Conservation (phyloP, 768 basidiomycete genomes). For the Phaeotremella skinneri region DNA sequence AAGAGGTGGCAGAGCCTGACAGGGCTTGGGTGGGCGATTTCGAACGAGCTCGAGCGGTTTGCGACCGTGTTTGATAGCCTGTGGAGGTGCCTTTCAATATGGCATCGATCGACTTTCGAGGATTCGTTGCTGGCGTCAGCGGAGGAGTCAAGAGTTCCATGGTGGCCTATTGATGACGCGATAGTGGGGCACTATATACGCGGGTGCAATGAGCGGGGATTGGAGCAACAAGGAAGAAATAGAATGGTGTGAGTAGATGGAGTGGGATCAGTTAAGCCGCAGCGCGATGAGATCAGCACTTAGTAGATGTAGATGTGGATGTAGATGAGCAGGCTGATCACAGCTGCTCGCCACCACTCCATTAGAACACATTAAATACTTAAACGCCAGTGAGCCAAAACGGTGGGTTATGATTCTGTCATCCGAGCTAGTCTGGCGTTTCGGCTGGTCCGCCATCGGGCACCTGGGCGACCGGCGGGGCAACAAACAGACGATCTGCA, state of each 20-base stretch:
- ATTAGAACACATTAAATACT: no score
- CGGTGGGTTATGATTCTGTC: no score
- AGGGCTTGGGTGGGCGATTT: background rate
- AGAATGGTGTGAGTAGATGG: background rate
- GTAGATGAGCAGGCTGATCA: background rate
- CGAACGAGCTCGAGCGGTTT: background rate
- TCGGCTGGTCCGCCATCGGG: no score
- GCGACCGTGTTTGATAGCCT: conserved; percentile 1
- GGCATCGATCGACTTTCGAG: background rate
- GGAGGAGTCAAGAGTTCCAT: conserved; percentile 13
- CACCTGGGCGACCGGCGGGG: no score
- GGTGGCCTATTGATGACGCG: no score
- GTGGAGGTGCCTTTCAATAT: background rate
- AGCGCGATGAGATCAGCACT: background rate
- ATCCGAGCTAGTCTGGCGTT: no score
- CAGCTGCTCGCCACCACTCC: no score
- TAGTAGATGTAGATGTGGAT: background rate
- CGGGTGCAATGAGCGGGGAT: background rate
- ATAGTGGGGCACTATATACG: background rate
- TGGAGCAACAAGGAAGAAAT: background rate
- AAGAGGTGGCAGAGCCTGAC: no score
- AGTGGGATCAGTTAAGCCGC: background rate
- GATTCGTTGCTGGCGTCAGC: conserved; percentile 5
- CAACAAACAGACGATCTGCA: no score
- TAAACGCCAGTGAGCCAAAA: no score